These are phyloP conservation scores for Rhazya stricta DNA, from an alignment of 257 asterid species.

Conservation along the genomic window DNA sequence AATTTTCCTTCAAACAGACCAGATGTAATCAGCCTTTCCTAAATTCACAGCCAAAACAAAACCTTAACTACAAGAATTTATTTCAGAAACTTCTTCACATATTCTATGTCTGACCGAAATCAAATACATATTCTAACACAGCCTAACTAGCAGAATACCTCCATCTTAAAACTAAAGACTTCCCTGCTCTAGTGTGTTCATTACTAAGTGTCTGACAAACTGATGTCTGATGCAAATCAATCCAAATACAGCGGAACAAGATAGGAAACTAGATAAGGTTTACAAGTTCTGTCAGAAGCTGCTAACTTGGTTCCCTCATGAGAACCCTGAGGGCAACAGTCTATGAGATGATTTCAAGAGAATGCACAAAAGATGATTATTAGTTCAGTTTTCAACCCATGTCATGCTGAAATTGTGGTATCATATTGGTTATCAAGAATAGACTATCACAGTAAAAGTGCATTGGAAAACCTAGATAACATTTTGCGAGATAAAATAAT, in stretches of 20 bases:
- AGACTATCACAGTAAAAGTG: not conserved
- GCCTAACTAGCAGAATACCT: not conserved
- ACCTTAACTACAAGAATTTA: not conserved
- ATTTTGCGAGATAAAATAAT: not conserved
- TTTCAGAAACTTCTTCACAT: no score
- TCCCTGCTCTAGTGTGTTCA: not conserved
- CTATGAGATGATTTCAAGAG: not conserved
- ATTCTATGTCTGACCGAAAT: not conserved
- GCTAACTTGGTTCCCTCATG: not conserved
- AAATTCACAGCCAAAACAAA: slow-evolving; percentile 1
- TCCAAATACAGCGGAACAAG: not conserved
- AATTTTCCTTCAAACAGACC: not conserved
- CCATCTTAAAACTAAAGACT: not conserved
- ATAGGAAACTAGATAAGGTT: not conserved
- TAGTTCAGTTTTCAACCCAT: not conserved
- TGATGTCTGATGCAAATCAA: not conserved
- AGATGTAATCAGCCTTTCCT: not conserved
- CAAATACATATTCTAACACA: not conserved
- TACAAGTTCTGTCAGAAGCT: not conserved
- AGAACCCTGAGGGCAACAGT: not conserved
- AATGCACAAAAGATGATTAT: not conserved
- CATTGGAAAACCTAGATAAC: not conserved
- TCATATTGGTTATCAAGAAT: not conserved
- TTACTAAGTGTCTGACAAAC: not conserved
- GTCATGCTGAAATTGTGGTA: not conserved